Evolutionary conservation across 768 basidiomycete genomes (phyloP), one percentile per base, ranked within the genome.

Genomic region (Wakefieldia striispora): DNA sequence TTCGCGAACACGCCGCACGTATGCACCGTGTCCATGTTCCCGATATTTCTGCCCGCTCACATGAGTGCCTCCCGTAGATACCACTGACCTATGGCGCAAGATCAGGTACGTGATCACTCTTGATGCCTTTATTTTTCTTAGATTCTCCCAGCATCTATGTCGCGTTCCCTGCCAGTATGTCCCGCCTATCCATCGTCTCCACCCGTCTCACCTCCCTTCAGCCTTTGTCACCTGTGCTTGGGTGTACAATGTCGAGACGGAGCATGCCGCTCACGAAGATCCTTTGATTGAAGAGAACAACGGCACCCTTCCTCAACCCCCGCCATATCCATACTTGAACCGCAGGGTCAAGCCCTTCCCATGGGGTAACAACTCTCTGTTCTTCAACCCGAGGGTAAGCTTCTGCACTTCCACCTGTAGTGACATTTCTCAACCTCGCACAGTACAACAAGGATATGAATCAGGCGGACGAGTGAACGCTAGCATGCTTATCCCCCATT

Each of bases 351-450:
- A 88, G 68, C 87, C 90, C 35, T 93, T 78, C 77, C 91, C 91
- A 17, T 93, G 91, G 91, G 91, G 91, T 20, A 69, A 57, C 59
- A 93, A 93, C 79, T 78, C 80, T 13, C 77, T 93, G 16, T 93
- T 93, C 77, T 93, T 79, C 74, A 92, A 90, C 66, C 67, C 82
- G 43, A 74, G 80, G 57, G 90, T 88, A 64, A 40, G 83, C 62
- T n/a, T 42, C 10, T 41, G 17, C 49, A 3, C 34, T 6, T 39
- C n/a, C 4, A 6, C 17, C 10, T 21, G 37, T 19, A 35, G 17
- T 38, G 29, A 47, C 21, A 36, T 43, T 47, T 42, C 47, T 45
- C 53, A 45, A 46, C 14, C 8, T 46, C 17, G 40, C 26, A 33
- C 50, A 88, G 86, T 70, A 70, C 45, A 86, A 88, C 74, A 86